Base-by-base conservation (phyloP, 768 basidiomycete species). In the Coprinopsis marcescibilis region DNA sequence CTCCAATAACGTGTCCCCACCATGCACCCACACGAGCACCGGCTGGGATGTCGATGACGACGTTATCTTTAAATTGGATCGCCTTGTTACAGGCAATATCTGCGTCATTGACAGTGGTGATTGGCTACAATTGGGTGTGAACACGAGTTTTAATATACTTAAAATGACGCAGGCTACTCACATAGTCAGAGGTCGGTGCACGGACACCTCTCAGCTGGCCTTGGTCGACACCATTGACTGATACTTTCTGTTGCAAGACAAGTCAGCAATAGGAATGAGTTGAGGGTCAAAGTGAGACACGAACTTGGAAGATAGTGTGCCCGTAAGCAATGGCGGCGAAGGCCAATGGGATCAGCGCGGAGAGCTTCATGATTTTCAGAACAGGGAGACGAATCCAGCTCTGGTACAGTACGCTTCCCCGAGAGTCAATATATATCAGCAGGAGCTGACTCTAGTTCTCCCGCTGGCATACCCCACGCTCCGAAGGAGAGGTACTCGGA, bases 11-110 rank as follows among this genome's bases (percentile, higher is more conserved):
- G 45, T 52, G 51, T 20, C 51, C 48, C 51, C 51, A 52, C 51
- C 51, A 52, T 17, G 51, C 46, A 39, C 51, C 51, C 19, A 52
- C 51, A 32, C 44, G 47, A 3, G 72, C 63, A 8, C 77, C 77
- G 45, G 75, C 77, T 1, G 76, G 64, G 15, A 75, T 71, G 8
- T 62, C 61, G 54, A 78, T 74, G 19, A 75, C 60, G 10, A 61
- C 60, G 35, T 60, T 54, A 23, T 70, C 74, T n/a, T 74, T 60
- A 10, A 72, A 75, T 35, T 65, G 60, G 48, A 69, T 76, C 11
- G 70, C 70, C 33, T 76, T 76, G 48, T 79, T 80, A 65, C 77
- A 80, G 39, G 78, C 78, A 21, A 70, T 49, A 53, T 69, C 68
- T 3, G 30, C 47, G 19, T 48, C 47, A 41, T 42, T 48, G 30